Evolutionary conservation across 305 asterid genomes (phyloP).

Genomic region (Salvia sclarea): DNA sequence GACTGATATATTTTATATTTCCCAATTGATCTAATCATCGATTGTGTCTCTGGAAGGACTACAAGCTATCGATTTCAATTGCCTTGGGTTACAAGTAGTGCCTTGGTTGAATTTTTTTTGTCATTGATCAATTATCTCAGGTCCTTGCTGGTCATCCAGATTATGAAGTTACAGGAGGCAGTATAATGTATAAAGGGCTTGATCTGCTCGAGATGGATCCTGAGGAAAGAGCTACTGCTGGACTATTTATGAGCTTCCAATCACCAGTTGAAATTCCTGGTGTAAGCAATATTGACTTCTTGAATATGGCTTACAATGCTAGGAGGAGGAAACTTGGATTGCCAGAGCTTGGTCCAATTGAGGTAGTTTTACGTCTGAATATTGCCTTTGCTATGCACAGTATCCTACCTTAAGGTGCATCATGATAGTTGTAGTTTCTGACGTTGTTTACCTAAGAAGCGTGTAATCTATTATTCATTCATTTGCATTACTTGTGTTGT

Average conservation of each 20-base stretch:
- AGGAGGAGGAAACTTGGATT: conserved; percentile 69
- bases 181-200: conserved; percentile 70
- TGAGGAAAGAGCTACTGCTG: conserved; percentile 92
- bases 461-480: not conserved
- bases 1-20: not conserved
- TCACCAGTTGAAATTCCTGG: conserved; percentile 98
- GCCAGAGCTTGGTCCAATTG: conserved; percentile 94
- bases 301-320: conserved; percentile 96
- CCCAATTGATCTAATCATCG: not conserved
- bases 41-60: not conserved
- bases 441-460: conserved; percentile 4
- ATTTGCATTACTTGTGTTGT: not conserved
- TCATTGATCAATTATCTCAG: conserved; percentile 48
- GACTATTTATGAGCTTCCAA: conserved; percentile 96
- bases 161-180: conserved; percentile 89
- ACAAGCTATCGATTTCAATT: conserved; percentile 9
- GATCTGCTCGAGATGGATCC: conserved; percentile 91
- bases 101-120: conserved; percentile 27
- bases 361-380: conserved; percentile 48
- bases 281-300: conserved; percentile 89
- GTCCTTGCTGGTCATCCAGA: conserved; percentile 99
- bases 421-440: conserved; percentile 1
- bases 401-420: conserved; percentile 4
- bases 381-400: not conserved
- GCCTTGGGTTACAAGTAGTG: conserved; percentile 6